Base-by-base conservation (phyloP, 1,284 basidiomycete genomes). In the Pseudozyma tsukubaensis region DNA sequence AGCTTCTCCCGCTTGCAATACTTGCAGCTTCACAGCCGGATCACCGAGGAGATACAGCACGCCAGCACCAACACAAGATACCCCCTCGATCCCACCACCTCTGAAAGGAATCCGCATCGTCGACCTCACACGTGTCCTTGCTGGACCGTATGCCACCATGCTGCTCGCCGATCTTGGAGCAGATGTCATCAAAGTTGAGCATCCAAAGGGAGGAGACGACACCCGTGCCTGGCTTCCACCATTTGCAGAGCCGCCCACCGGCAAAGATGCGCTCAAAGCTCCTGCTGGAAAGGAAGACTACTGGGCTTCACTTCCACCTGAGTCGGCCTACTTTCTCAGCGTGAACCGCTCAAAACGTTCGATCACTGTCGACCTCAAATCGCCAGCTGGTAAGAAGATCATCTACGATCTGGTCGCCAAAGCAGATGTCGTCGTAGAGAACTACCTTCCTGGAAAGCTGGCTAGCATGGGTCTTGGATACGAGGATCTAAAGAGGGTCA, bases 271-370 rank as follows among this genome's bases (percentile, higher is more conserved):
- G 8, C 55, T 43, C 3, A 72, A 69, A 39, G 69, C 50, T 13
- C 73, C 54, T 32, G 71, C 83, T 24, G 88, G 88, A 61, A 85
- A 90, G 1, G 84, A 88, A 8, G 89, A 94, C 80, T 81, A 84
- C 51, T 85, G 85, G 85, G 72, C 71, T 29, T 69, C 74, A 13
- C 87, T 94, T 0, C 94, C 94, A 4, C 89, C 93, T 10, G 94
- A 97, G 84, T 93, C 92, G 3, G 93, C 95, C 0, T 98, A 98
- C 85, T 98, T 97, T 82, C 88, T 98, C 14, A 89, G 91, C 2
- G 90, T 89, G 1, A 98, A 98, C 84, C 88, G 95, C 55, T 94
- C 94, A 86, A 96, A 96, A 84, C 93, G 92, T 32, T 79, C 81
- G 5, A 88, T 97, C 53, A 94, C 93, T 2, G 87, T 93, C 18